A percentile compares a stretch with the other conserved stretches of the same genome.
These are phyloP conservation scores for Deinandra increscens DNA, from an alignment of 129 eudicot species.

Conservation along the genomic window DNA sequence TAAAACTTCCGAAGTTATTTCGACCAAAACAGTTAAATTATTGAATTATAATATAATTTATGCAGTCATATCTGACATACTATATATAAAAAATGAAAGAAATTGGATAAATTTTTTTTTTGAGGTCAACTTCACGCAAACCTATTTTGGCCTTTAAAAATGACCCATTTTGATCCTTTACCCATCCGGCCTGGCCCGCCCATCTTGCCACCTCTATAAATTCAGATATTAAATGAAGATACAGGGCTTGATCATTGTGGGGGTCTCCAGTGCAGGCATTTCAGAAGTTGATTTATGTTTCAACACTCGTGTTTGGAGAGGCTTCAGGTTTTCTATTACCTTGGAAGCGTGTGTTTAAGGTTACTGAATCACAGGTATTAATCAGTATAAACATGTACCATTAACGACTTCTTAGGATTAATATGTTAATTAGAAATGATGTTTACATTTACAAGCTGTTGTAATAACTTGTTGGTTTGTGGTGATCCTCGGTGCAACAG, in stretches of 20 bases:
- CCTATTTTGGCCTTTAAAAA: neutral
- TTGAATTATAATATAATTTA: neutral
- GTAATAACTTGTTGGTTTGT: slow-evolving; percentile 8
- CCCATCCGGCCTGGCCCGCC: neutral
- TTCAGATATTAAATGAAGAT: slow-evolving; percentile 16
- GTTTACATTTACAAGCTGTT: slow-evolving; percentile 2
- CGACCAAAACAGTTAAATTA: neutral
- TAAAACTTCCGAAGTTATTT: neutral
- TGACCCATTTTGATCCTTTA: neutral
- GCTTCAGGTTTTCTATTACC: slow-evolving; percentile 96
- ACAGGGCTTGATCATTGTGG: slow-evolving; percentile 63
- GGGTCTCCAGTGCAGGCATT: slow-evolving; percentile 89
- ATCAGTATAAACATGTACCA: neutral
- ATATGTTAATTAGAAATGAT: slow-evolving; percentile 11
- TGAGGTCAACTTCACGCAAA: neutral
- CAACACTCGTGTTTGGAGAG: slow-evolving; percentile 93
- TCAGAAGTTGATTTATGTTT: slow-evolving; percentile 97
- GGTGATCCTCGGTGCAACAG: slow-evolving; percentile 38
- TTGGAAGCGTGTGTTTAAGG: slow-evolving; percentile 95
- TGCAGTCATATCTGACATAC: neutral
- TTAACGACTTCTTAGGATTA: slow-evolving; percentile 7
- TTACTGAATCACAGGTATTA: slow-evolving; percentile 90
- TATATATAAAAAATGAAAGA: neutral
- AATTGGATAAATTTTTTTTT: neutral
- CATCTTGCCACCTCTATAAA: slow-evolving; percentile 14